A percentile compares a stretch with the other conserved stretches of the same genome.
Evolutionary conservation across 306 rosid genomes (phyloP).

Genomic region (Gynostemma pentaphyllum): DNA sequence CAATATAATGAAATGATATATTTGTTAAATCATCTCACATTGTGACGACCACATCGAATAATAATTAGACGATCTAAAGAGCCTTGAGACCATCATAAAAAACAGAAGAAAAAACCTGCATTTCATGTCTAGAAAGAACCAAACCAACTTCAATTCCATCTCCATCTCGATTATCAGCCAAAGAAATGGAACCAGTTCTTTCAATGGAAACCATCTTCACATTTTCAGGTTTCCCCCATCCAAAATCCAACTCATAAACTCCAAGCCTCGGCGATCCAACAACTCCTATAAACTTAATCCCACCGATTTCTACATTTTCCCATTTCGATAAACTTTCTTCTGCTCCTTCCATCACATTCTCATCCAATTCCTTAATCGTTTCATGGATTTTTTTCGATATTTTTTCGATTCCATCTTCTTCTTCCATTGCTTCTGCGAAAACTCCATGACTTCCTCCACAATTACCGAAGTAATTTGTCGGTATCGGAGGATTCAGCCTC

Average conservation of each 20-base stretch:
- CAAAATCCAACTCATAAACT: constrained; percentile 30
- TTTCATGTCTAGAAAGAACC: background rate
- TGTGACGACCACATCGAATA: too few relatives aligned
- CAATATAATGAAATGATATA: too few relatives aligned
- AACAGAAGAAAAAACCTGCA: background rate
- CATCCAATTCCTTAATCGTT: constrained; percentile 1
- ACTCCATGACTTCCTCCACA: constrained; percentile 4
- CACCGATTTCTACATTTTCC: background rate
- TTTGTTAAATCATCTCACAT: too few relatives aligned
- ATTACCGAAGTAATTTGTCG: constrained; percentile 33
- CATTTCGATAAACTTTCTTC: background rate
- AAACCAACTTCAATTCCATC: constrained; percentile 21
- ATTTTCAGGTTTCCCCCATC: constrained; percentile 35
- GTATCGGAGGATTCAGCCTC: constrained; percentile 18
- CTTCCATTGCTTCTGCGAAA: constrained; percentile 5
- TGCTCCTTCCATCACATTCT: constrained; percentile 10
- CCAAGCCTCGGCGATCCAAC: constrained; percentile 41
- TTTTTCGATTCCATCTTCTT: constrained; percentile 9
- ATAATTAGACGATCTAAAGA: background rate
- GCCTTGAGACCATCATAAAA: background rate
- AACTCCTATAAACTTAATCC: background rate
- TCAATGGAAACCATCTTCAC: constrained; percentile 27
- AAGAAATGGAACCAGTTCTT: constrained; percentile 12
- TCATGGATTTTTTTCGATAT: constrained; percentile 12
- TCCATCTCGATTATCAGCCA: constrained; percentile 20